Conservation (phyloP, 1,139 yeast genomes). For the Hemisphaericaspora xylofermentans region DNA sequence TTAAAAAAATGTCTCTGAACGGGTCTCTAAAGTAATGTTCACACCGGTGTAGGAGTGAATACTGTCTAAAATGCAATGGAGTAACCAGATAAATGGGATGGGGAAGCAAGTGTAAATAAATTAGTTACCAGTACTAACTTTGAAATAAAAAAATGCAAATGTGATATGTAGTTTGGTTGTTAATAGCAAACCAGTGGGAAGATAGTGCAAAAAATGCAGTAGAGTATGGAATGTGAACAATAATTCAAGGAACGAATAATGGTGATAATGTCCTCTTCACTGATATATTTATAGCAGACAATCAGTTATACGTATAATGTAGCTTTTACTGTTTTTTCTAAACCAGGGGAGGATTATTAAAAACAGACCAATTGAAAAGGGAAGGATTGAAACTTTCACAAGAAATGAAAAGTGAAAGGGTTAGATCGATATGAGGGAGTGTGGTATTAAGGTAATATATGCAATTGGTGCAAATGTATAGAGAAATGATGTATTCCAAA, state of each 20-base stretch:
- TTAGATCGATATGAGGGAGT: too few relatives aligned
- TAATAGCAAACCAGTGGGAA: background rate
- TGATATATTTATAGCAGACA: too few relatives aligned
- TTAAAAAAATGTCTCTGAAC: background rate
- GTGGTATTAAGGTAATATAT: too few relatives aligned
- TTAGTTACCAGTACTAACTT: conserved; percentile 2
- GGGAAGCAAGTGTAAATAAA: background rate
- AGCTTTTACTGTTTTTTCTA: too few relatives aligned
- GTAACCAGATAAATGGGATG: background rate
- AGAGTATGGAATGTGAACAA: background rate
- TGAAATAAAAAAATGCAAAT: background rate
- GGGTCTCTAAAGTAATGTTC: background rate
- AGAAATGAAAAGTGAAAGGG: too few relatives aligned
- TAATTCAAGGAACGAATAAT: background rate
- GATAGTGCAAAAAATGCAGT: background rate
- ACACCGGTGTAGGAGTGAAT: background rate
- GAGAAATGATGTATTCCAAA: too few relatives aligned
- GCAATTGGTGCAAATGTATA: too few relatives aligned
- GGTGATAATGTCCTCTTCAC: too few relatives aligned
- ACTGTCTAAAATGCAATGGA: background rate
- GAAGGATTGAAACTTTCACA: too few relatives aligned
- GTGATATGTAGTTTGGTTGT: background rate
- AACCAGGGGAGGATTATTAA: too few relatives aligned
- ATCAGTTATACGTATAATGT: too few relatives aligned
- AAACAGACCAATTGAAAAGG: too few relatives aligned